A percentile compares a stretch with the other conserved stretches of the same genome.
phyloP scores from a whole-genome alignment of 2,329 filamentous ascomycete genomes.

The Rosellinia necatrix region DNA sequence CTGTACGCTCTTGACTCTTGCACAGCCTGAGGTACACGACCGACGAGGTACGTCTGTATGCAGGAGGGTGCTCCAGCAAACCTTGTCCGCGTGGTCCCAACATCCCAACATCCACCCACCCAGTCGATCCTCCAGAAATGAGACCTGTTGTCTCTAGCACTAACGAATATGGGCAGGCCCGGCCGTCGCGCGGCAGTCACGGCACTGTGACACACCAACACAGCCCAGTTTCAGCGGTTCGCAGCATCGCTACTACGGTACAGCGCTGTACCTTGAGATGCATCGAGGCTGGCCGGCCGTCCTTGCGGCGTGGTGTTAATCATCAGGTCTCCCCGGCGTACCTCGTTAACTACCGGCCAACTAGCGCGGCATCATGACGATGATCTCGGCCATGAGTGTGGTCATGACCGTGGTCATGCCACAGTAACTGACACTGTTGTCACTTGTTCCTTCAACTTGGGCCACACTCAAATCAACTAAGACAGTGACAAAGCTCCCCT shows the following conservation, averaged over 20 bases:
- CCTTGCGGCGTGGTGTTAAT: constrained; percentile 16
- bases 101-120: constrained; percentile 24
- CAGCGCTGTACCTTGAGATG: constrained; percentile 16
- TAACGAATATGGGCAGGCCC: background rate
- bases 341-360: constrained; percentile 32
- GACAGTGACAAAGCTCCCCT: constrained; percentile 11
- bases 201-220: constrained; percentile 25
- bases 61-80: constrained; percentile 11
- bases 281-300: constrained; percentile 18
- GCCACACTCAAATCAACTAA: constrained; percentile 3
- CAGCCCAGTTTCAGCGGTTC: constrained; percentile 19
- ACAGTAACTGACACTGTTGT: constrained; percentile 31
- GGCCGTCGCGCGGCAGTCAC: constrained; percentile 7
- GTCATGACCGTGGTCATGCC: constrained; percentile 30
- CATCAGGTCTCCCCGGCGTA: constrained; percentile 20
- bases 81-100: constrained; percentile 30
- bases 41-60: no score
- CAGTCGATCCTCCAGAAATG: constrained; percentile 23
- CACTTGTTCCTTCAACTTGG: constrained; percentile 15
- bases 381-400: constrained; percentile 26
- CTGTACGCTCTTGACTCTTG: background rate
- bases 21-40: no score
- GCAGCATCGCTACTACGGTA: constrained; percentile 28
- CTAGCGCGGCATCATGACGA: constrained; percentile 32
- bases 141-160: constrained; percentile 23